Evolutionary conservation across 2,329 filamentous ascomycete genomes (phyloP), one percentile per base, ranked within the genome.

Genomic region (Cladophialophora psammophila): DNA sequence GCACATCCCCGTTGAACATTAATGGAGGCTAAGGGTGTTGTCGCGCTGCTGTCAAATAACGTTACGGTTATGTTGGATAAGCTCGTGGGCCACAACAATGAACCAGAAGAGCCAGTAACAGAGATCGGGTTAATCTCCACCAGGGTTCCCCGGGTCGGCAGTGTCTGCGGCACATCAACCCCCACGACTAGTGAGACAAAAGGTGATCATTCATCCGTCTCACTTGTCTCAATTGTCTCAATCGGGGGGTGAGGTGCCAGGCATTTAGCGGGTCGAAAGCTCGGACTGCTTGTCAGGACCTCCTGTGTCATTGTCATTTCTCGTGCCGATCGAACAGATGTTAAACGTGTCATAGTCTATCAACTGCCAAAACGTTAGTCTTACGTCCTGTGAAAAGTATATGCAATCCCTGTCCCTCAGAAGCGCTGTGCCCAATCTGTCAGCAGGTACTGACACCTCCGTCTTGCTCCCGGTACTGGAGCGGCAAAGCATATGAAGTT

Each of bases 11-110:
- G 2, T 40, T 40, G 38, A 40, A 56, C 31, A 56, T 36, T n/a
- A 36, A 56, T 52, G 58, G 45, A 60, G 36, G 35, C 20, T 38
- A 42, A 42, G 58, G 32, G 31, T 40, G 26, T 60, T 42, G 38
- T 40, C 38, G 38, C 38, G 38, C 38, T 10, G 38, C 9, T 40
- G 5, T 40, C 15, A 15, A 26, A 26, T 26, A 26, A 26, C 26
- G 3, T 26, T 26, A 26, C 26, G 26, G 26, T 26, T 26, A 26
- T 26, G 3, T 26, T 26, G 26, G 26, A 26, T 26, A 26, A 26
- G 3, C 26, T 26, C 38, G 38, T 40, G 38, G 38, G 8, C 38
- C 8, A 40, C 38, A 40, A 12, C 26, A 26, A 3, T 3, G 38
- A 40, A 40, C 8, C 38, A 15, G 38, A 40, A 12, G 38, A 40